Base-by-base conservation (phyloP, 2,329 filamentous ascomycete genomes). In the Sarocladiaceae sp. region DNA sequence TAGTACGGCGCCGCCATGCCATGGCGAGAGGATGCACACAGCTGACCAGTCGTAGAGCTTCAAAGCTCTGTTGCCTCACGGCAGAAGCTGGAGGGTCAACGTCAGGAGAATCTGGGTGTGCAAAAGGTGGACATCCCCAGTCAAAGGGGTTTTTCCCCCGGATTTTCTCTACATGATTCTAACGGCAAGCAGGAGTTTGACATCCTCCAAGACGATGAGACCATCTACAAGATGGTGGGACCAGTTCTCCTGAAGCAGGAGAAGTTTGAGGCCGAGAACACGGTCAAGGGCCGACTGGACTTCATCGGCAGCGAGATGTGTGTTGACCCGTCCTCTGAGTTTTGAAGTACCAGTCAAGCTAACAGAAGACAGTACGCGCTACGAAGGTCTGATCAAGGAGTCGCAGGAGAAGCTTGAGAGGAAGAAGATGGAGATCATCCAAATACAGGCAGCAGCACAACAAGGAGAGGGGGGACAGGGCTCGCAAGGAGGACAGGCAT, bases 281-380 rank as follows among this genome's bases (percentile, higher is more conserved):
- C 89, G 0, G 93, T 98, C 15, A 88, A 94, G 55, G 88, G 88
- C 16, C 81, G 93, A 19, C 65, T 98, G 42, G 89, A 95, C 53
- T 97, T 91, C 59, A 98, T 98, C 53, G 78, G 83, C 52, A 88
- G 91, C 58, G 91, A 98, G 61, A 93, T 97, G 89, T 95, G 62
- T 63, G 82, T 61, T 23, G 35, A 23, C n/a, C 13, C 15, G 9
- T 6, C 18, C 18, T n/a, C 33, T 19, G 7, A 19, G 18, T 7
- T 35, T 51, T 55, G 46, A 56, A 49, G 32, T 21, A 39, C 29
- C 21, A 23, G 33, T 44, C 7, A 10, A 33, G 18, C 43, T 49
- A 21, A 50, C 32, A 7, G 32, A n/a, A 10, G 12, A 2, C 45
- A 68, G 65, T 39, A 52, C 59, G 44, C 61, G 65, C 46, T 54